These are phyloP conservation scores for Pleurotus eryngii DNA, from an alignment of 768 basidiomycete genomes.

Conservation along the genomic window DNA sequence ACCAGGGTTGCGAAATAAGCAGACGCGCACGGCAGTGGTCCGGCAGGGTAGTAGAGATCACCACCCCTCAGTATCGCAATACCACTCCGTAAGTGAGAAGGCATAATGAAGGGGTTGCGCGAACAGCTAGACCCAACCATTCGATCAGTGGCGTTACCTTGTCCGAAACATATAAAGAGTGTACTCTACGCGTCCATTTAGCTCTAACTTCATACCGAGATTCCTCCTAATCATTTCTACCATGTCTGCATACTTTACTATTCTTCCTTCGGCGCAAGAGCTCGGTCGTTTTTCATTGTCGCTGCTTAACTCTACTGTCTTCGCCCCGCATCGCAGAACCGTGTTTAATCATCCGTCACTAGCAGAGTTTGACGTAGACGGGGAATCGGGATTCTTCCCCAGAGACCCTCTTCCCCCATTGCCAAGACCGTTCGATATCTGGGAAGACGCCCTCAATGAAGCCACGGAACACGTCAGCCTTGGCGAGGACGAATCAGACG, in stretches of 20 bases:
- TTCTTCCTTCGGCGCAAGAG: slow-evolving; percentile 53
- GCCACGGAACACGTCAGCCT: slow-evolving; percentile 54
- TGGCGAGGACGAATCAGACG: slow-evolving; percentile 52
- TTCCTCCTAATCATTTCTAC: slow-evolving; percentile 9
- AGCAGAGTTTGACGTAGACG: slow-evolving; percentile 53
- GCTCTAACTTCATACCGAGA: neutral
- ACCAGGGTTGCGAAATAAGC: slow-evolving; percentile 8
- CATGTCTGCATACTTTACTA: slow-evolving; percentile 17
- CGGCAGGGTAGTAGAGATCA: slow-evolving; percentile 8
- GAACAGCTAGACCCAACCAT: slow-evolving; percentile 7
- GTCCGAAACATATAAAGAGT: slow-evolving; percentile 8
- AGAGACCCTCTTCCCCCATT: slow-evolving; percentile 56
- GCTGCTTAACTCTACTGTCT: slow-evolving; percentile 41
- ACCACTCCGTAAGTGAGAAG: neutral
- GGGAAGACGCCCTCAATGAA: slow-evolving; percentile 65
- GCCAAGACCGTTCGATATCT: slow-evolving; percentile 49
- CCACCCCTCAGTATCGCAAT: slow-evolving; percentile 7
- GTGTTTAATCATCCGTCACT: slow-evolving; percentile 31
- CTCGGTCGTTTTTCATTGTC: slow-evolving; percentile 46
- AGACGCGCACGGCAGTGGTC: slow-evolving; percentile 6
- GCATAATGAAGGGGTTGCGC: slow-evolving; percentile 8
- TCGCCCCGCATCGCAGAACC: slow-evolving; percentile 24
- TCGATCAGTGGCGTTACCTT: slow-evolving; percentile 7
- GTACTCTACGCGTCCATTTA: neutral
- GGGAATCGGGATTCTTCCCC: slow-evolving; percentile 84